These are phyloP conservation scores for Triticum aestivum DNA, from an alignment of 176 grass and related monocot species.

Conservation along the genomic window DNA sequence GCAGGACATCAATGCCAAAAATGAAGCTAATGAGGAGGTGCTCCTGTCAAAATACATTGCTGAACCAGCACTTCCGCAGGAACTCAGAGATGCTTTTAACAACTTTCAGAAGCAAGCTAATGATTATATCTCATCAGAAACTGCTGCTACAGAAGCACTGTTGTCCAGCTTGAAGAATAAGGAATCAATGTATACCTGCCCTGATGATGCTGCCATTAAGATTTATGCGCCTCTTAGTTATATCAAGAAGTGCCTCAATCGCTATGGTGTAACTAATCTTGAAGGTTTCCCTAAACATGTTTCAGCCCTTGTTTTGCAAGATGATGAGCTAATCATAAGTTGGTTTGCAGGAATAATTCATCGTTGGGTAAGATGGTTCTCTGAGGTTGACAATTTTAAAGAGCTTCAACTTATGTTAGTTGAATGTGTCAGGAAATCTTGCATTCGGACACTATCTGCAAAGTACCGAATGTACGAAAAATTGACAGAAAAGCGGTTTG, in stretches of 20 bases:
- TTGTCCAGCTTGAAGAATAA: slow-evolving; percentile 45
- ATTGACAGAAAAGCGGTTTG: slow-evolving; percentile 87
- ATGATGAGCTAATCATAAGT: slow-evolving; percentile 84
- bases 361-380: slow-evolving; percentile 83
- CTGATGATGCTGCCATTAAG: slow-evolving; percentile 44
- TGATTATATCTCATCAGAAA: slow-evolving; percentile 68
- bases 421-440: slow-evolving; percentile 79
- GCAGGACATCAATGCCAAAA: slow-evolving; percentile 74
- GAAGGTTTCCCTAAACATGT: slow-evolving; percentile 88
- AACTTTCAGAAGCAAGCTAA: slow-evolving; percentile 81
- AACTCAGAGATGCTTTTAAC: slow-evolving; percentile 74
- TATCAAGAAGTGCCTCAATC: slow-evolving; percentile 71
- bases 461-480: slow-evolving; percentile 83
- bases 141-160: slow-evolving; percentile 49
- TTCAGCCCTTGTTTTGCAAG: slow-evolving; percentile 75
- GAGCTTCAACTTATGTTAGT: slow-evolving; percentile 75
- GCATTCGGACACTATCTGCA: slow-evolving; percentile 88
- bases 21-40: slow-evolving; percentile 58
- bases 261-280: slow-evolving; percentile 74
- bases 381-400: slow-evolving; percentile 71
- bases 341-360: slow-evolving; percentile 90
- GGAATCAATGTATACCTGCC: slow-evolving; percentile 29
- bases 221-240: slow-evolving; percentile 62
- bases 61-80: slow-evolving; percentile 71
- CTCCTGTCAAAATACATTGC: slow-evolving; percentile 89